Evolutionary conservation across 2,329 filamentous ascomycete species (phyloP), one percentile per base, ranked within the genome.

Genomic region (Apiospora malaysiana): DNA sequence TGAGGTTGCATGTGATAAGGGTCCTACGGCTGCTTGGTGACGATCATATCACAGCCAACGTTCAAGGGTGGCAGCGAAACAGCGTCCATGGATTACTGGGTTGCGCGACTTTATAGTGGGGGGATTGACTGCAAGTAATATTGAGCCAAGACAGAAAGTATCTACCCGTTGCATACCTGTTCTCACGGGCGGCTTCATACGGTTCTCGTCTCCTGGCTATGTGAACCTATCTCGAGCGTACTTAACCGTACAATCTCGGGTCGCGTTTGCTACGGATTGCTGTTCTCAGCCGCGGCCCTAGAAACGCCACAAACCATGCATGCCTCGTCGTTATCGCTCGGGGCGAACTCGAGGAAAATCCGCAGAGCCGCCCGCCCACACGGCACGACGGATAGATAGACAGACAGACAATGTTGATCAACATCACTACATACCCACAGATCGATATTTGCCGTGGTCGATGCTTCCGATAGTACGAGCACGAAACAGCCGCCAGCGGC

Each of bases 1-100:
- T 67, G 42, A 45, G 66, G 42, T 45, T 67, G 66, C 66, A 67
- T 67, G 66, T 67, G 66, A 67, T 63, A 67, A 67, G 66, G 45
- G 66, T 45, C 66, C 45, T 67, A n/a, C 7, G 8, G 66, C 66
- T 67, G 66, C 66, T 27, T 46, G 66, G 45, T 67, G 66, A 67
- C 66, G 66, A 47, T 47, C 45, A 21, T 46, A 47, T 67, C 66
- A 46, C 66, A 27, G 40, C 9, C 18, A 40, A 40, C 18, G 56
- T 40, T 27, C 56, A 37, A n/a, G 56, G 56, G 56, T 63, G 32
- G 32, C 56, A 63, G 56, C 56, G 56, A 63, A 63, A 40, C 18
- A 63, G 4, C 56, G 32, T 21, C 18, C 18, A 37, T 27, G 16
- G 37, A 37, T 37, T n/a, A 27, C 37, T 59, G 51, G 51, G 27